Percentiles rank a stretch among this genome's conserved stretches.
phyloP scores from a whole-genome alignment of 768 basidiomycete genomes.

The Pulveroboletus sp. region DNA sequence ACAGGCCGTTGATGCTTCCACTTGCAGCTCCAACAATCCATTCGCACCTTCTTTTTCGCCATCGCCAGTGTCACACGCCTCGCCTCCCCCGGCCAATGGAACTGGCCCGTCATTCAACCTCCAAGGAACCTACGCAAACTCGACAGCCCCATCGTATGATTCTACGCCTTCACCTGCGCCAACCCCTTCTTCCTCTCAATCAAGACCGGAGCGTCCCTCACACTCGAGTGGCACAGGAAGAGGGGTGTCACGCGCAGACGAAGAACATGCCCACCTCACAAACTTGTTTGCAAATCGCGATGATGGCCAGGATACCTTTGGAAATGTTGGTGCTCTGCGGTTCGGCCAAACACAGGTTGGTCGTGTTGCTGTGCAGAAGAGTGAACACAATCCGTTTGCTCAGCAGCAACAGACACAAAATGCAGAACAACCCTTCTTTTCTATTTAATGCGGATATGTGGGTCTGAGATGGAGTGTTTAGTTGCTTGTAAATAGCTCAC shows the following conservation, averaged over 20 bases:
- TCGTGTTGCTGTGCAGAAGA: slow-evolving; percentile 41
- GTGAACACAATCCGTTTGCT: slow-evolving; percentile 68
- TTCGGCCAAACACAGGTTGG: slow-evolving; percentile 60
- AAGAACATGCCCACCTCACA: slow-evolving; percentile 72
- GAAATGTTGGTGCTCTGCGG: slow-evolving; percentile 78
- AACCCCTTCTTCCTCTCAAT: slow-evolving; percentile 33
- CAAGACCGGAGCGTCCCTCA: slow-evolving; percentile 33
- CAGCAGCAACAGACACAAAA: slow-evolving; percentile 51
- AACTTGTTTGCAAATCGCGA: slow-evolving; percentile 81
- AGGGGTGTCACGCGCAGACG: slow-evolving; percentile 49
- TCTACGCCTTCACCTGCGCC: slow-evolving; percentile 40
- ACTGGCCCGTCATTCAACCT: slow-evolving; percentile 59
- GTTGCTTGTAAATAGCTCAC: slow-evolving; percentile 11
- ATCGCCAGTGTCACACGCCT: slow-evolving; percentile 30
- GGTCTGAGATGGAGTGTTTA: neutral
- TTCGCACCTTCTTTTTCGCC: slow-evolving; percentile 55
- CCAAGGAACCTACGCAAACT: slow-evolving; percentile 60
- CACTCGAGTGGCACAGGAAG: slow-evolving; percentile 11
- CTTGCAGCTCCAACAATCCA: slow-evolving; percentile 85
- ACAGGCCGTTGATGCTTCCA: slow-evolving; percentile 22
- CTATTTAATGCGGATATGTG: slow-evolving; percentile 42
- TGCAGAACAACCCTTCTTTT: slow-evolving; percentile 76
- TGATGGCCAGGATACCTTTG: slow-evolving; percentile 94
- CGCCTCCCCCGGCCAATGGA: slow-evolving; percentile 32
- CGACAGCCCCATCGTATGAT: slow-evolving; percentile 27